phyloP scores from a whole-genome alignment of 257 asterid species.

The Linderniella brevidens region DNA sequence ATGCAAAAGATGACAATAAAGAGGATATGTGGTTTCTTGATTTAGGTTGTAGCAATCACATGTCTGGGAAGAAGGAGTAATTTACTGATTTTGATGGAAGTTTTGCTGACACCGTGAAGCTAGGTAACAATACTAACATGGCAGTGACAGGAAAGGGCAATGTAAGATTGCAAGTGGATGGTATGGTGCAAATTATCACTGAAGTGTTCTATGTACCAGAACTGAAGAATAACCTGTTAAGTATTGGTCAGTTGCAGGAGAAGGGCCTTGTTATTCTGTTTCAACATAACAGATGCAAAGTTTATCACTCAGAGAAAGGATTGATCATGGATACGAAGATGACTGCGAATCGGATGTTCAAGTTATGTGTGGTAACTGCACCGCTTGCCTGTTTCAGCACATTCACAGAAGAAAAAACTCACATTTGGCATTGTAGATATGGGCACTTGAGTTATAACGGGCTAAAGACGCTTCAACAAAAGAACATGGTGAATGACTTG shows the following conservation, averaged over 20 bases:
- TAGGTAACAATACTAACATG: conserved; percentile 6
- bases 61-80: not conserved
- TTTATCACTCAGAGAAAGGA: conserved; percentile 3
- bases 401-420: not conserved
- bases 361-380: not conserved
- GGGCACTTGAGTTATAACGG: conserved; percentile 1
- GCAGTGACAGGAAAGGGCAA: conserved; percentile 6
- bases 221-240: conserved; percentile 8
- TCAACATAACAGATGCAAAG: not conserved
- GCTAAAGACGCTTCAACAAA: too few species aligned
- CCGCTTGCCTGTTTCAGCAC: not conserved
- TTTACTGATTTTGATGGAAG: conserved; percentile 8
- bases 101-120: conserved; percentile 5
- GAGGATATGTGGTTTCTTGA: conserved; percentile 11
- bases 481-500: too few species aligned
- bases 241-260: conserved; percentile 17
- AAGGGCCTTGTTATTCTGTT: conserved; percentile 2
- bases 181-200: not conserved
- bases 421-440: conserved; percentile 9
- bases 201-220: conserved; percentile 5
- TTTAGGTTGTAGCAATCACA: conserved; percentile 9
- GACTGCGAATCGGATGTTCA: conserved; percentile 6
- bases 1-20: not conserved
- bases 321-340: not conserved
- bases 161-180: conserved; percentile 1